Conservation (phyloP, 2,329 filamentous ascomycete genomes). For the Periconia sp. region DNA sequence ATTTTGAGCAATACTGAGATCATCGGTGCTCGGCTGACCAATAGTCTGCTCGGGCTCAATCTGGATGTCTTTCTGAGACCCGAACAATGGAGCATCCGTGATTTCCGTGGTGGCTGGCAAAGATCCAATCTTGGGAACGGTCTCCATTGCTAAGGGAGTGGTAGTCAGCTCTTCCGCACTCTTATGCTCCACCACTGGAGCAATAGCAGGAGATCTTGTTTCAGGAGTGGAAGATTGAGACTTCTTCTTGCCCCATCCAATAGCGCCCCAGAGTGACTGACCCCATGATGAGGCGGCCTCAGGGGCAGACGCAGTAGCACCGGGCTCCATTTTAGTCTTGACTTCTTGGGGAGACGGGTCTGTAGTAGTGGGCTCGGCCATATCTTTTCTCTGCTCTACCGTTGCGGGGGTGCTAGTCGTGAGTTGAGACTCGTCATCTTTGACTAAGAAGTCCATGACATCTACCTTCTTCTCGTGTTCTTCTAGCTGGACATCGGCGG, state of each 20-base stretch:
- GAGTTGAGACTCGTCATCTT: constrained; percentile 10
- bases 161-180: too few relatives aligned
- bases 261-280: constrained; percentile 32
- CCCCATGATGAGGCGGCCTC: constrained; percentile 26
- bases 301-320: constrained; percentile 2
- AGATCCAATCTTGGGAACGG: neutral
- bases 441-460: constrained; percentile 20
- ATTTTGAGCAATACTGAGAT: neutral
- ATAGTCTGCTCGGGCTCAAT: neutral
- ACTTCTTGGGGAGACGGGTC: neutral
- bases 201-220: constrained; percentile 3
- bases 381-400: neutral
- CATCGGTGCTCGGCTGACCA: neutral
- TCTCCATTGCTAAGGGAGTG: too few relatives aligned
- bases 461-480: constrained; percentile 12
- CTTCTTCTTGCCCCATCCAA: constrained; percentile 42
- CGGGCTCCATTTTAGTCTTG: constrained; percentile 2
- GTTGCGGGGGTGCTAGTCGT: too few relatives aligned
- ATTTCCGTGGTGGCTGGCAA: neutral
- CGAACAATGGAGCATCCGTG: constrained; percentile 4
- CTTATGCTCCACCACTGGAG: neutral
- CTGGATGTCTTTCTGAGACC: constrained; percentile 8
- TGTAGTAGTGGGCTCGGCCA: neutral
- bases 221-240: constrained; percentile 17
- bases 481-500: too few relatives aligned